These are phyloP conservation scores for Sporothrix globosa DNA, from an alignment of 2,329 filamentous ascomycete genomes.

Conservation along the genomic window DNA sequence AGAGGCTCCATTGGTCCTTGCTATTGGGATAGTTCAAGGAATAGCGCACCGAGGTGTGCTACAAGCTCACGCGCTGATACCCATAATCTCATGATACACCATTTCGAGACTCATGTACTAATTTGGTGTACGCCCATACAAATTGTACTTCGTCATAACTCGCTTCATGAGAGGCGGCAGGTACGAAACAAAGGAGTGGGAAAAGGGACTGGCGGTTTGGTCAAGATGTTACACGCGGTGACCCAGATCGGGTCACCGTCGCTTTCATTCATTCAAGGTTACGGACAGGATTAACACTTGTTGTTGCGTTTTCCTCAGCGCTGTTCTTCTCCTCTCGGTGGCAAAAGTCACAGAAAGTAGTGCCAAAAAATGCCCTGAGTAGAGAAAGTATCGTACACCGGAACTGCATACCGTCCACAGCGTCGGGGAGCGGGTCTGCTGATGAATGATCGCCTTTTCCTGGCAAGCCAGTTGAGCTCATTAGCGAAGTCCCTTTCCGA, in stretches of 20 bases:
- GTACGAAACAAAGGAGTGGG: conserved; percentile 4
- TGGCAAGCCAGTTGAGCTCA: background rate
- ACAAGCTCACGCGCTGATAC: conserved; percentile 16
- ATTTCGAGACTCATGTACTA: conserved; percentile 13
- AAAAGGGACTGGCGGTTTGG: background rate
- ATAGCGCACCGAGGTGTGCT: conserved; percentile 9
- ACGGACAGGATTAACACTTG: background rate
- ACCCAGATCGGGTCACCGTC: conserved; percentile 14
- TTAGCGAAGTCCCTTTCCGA: background rate
- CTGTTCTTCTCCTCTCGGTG: conserved; percentile 14
- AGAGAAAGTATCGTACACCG: background rate
- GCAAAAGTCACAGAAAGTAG: background rate
- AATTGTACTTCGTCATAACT: background rate
- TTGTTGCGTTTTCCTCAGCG: background rate
- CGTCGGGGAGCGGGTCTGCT: conserved; percentile 9
- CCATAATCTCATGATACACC: conserved; percentile 17
- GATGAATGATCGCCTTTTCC: conserved; percentile 20
- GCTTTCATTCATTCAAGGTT: background rate
- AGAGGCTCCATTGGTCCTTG: conserved; percentile 5
- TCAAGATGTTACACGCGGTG: background rate
- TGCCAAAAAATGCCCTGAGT: background rate
- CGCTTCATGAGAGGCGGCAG: background rate
- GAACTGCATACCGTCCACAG: conserved; percentile 8
- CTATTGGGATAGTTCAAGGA: conserved; percentile 10
- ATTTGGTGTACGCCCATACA: background rate